These are phyloP conservation scores for Arbutus unedo DNA, from an alignment of 148 eudicot genomes.

Conservation along the genomic window DNA sequence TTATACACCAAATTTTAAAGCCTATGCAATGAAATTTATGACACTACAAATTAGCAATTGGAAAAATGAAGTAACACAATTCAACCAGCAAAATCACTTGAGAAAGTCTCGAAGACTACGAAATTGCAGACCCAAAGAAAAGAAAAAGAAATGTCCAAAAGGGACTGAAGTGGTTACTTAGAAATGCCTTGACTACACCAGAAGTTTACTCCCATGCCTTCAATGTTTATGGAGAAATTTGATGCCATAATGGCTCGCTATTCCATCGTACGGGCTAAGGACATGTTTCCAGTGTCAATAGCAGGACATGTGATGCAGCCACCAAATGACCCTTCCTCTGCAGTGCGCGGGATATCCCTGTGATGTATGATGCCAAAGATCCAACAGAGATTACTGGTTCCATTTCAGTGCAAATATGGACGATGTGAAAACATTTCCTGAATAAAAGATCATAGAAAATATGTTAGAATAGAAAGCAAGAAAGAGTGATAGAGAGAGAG, in stretches of 20 bases:
- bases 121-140: neutral
- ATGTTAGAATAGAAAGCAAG: conserved; percentile 12
- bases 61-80: neutral
- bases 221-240: neutral
- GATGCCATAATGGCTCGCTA: neutral
- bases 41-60: neutral
- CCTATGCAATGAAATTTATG: neutral
- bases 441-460: conserved; percentile 20
- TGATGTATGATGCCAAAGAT: conserved; percentile 63
- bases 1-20: neutral
- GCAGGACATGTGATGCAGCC: conserved; percentile 16
- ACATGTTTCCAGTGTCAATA: neutral
- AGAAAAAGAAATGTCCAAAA: neutral
- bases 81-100: neutral
- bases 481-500: neutral
- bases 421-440: conserved; percentile 55
- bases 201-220: neutral
- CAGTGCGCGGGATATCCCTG: conserved; percentile 59
- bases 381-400: conserved; percentile 64
- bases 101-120: neutral
- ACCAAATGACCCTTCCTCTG: conserved; percentile 64
- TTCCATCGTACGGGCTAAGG: neutral
- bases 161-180: neutral
- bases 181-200: neutral
- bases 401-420: conserved; percentile 78